These are phyloP conservation scores for Rhododendron ferrugineum DNA, from an alignment of 148 eudicot genomes.

Conservation along the genomic window DNA sequence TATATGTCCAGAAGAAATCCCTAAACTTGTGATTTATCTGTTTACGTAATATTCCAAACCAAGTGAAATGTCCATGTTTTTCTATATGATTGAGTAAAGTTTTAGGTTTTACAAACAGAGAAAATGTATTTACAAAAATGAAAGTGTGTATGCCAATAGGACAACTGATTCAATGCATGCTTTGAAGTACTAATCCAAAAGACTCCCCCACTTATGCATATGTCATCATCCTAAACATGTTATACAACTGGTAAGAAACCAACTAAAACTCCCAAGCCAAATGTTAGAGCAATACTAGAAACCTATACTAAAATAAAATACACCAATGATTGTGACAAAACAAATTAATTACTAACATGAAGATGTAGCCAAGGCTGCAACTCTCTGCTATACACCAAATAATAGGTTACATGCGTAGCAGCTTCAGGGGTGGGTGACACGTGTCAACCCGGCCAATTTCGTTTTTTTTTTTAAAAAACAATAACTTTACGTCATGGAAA, in stretches of 20 bases:
- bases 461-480: too few relatives aligned
- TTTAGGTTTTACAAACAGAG: not conserved
- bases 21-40: too few relatives aligned
- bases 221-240: not conserved
- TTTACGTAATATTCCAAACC: too few relatives aligned
- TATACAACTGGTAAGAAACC: not conserved
- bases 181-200: not conserved
- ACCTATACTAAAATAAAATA: not conserved
- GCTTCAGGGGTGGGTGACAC: not conserved
- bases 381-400: too few relatives aligned
- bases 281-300: not conserved
- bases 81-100: not conserved
- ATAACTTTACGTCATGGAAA: too few relatives aligned
- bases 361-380: not conserved
- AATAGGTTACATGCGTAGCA: not conserved
- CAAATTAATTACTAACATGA: not conserved
- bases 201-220: not conserved
- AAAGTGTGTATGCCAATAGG: not conserved
- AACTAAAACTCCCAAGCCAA: not conserved
- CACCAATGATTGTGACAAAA: not conserved
- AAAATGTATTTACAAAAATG: not conserved
- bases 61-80: too few relatives aligned
- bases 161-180: not conserved
- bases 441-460: not conserved
- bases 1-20: too few relatives aligned